These are phyloP conservation scores for Dipodascus geniculatus DNA, from an alignment of 805 yeast species.

Conservation along the genomic window DNA sequence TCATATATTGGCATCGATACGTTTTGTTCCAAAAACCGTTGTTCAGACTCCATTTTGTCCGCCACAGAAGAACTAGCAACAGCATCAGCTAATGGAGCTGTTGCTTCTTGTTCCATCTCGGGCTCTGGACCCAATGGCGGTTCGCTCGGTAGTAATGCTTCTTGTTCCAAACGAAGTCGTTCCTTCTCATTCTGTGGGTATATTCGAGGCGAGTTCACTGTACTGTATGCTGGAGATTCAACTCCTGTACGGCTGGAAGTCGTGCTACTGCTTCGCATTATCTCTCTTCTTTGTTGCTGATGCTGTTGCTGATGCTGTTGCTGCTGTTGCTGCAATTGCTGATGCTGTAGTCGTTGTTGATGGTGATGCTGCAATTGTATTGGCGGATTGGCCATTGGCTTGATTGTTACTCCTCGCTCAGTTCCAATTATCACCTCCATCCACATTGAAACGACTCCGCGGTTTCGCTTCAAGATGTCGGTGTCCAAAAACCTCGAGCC, in stretches of 20 bases:
- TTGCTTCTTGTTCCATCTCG: constrained; percentile 1
- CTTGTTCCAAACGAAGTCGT: constrained; percentile 39
- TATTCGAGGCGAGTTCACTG: background rate
- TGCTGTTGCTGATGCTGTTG: background rate
- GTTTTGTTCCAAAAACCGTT: constrained; percentile 5
- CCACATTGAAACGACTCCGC: constrained; percentile 70
- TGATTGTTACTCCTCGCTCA: constrained; percentile 30
- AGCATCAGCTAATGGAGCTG: constrained; percentile 5
- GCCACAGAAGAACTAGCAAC: constrained; percentile 12
- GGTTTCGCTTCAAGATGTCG: constrained; percentile 61
- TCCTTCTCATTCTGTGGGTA: constrained; percentile 41
- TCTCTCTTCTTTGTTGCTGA: background rate
- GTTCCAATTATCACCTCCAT: constrained; percentile 77
- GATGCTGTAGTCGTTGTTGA: background rate
- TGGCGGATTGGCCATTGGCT: background rate
- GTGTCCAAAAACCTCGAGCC: constrained; percentile 49
- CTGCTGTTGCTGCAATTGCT: too few species aligned
- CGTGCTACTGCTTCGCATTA: background rate
- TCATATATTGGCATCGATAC: background rate
- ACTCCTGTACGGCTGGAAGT: background rate
- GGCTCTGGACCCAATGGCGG: constrained; percentile 21
- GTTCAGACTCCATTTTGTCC: constrained; percentile 34
- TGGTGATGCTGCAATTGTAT: background rate
- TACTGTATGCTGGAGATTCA: background rate
- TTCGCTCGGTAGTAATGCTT: constrained; percentile 52